Percentiles rank a stretch among this genome's conserved stretches.
These are phyloP conservation scores for Gaeumannomyces tritici DNA, from an alignment of 2,329 filamentous ascomycete species.

Conservation along the genomic window DNA sequence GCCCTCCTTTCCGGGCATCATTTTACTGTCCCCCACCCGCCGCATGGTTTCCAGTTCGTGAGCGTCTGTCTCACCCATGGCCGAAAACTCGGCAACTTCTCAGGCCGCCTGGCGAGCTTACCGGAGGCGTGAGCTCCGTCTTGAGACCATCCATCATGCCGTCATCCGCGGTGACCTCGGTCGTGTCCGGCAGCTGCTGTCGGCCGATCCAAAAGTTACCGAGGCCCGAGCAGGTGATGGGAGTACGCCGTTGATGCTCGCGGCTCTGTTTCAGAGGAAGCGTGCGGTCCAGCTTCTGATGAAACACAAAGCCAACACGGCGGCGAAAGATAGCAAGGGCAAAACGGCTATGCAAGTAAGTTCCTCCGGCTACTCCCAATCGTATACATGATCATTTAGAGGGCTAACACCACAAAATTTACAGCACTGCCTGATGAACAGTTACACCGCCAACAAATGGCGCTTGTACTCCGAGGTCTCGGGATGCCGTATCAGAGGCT, in stretches of 20 bases:
- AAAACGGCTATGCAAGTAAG: background rate
- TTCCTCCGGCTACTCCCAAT: background rate
- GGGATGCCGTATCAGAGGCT: background rate
- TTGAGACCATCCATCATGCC: background rate
- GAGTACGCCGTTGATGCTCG: background rate
- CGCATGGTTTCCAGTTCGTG: no score
- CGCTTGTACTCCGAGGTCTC: background rate
- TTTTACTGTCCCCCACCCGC: background rate
- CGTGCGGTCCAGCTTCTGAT: background rate
- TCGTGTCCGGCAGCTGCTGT: background rate
- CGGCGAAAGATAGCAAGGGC: background rate
- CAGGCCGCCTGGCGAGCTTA: no score
- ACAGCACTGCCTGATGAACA: background rate
- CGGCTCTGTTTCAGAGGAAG: background rate
- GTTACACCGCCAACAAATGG: background rate
- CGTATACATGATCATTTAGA: background rate
- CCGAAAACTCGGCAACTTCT: background rate
- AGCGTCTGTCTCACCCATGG: background rate
- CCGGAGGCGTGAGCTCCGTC: background rate
- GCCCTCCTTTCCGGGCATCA: background rate
- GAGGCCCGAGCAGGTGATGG: background rate
- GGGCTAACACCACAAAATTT: background rate
- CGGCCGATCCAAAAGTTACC: background rate
- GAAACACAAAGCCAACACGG: background rate
- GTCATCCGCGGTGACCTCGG: background rate